Conservation (phyloP, 306 rosid genomes). For the Macrotyloma uniflorum region DNA sequence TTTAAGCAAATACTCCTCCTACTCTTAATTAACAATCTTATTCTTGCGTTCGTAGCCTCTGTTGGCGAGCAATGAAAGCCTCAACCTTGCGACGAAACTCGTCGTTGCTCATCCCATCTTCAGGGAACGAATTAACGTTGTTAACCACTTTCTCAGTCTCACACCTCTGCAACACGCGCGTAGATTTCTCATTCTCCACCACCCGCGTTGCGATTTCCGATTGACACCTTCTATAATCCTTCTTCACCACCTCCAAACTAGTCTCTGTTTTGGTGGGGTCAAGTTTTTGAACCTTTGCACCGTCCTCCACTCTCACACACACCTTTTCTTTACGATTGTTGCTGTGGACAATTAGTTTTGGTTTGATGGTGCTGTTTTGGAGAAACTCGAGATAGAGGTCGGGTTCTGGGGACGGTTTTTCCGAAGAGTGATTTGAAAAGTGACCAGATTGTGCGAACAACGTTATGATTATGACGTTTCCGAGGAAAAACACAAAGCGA, state of each 20-base stretch:
- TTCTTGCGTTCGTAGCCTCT: slow-evolving; percentile 64
- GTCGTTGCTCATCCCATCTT: slow-evolving; percentile 77
- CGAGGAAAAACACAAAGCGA: slow-evolving; percentile 66
- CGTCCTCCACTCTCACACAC: not conserved
- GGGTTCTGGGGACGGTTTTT: slow-evolving; percentile 15
- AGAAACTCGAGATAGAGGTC: slow-evolving; percentile 72
- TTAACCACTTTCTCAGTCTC: slow-evolving; percentile 54
- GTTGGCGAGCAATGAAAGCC: slow-evolving; percentile 85
- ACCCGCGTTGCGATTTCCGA: slow-evolving; percentile 42
- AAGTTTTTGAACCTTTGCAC: not conserved
- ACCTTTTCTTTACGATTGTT: not conserved
- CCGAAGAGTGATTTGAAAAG: slow-evolving; percentile 47
- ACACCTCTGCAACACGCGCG: slow-evolving; percentile 42
- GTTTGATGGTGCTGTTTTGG: slow-evolving; percentile 43
- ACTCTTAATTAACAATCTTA: not conserved
- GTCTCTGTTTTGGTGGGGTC: not conserved
- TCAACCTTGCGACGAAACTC: slow-evolving; percentile 75
- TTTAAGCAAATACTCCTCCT: not conserved
- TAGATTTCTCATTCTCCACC: slow-evolving; percentile 30
- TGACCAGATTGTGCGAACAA: slow-evolving; percentile 68
- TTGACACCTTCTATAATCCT: slow-evolving; percentile 54
- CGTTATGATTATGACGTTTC: slow-evolving; percentile 70
- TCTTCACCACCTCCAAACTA: not conserved
- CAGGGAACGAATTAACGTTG: slow-evolving; percentile 39
- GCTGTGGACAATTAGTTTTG: not conserved